A percentile compares a stretch with the other conserved stretches of the same genome.
Conservation (phyloP, 306 rosid species). For the Lathyrus sativus region DNA sequence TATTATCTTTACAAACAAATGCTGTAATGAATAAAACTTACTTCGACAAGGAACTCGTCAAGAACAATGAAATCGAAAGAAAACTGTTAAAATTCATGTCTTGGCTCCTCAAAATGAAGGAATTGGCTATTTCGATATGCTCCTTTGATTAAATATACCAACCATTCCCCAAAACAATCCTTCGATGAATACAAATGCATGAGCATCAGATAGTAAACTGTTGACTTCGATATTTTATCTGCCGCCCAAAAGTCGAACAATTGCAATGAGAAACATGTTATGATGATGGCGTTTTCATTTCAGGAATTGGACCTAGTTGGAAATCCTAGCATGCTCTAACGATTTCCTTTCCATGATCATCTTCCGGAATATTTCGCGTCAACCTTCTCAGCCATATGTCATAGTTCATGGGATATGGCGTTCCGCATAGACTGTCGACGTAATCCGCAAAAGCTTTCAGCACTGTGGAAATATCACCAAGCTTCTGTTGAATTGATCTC, state of each 20-base stretch:
- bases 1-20: constrained; percentile 58
- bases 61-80: constrained; percentile 36
- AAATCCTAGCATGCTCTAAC: constrained; percentile 59
- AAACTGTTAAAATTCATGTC: constrained; percentile 38
- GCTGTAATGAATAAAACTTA: constrained; percentile 46
- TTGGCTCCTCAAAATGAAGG: constrained; percentile 42
- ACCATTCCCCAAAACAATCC: constrained; percentile 35
- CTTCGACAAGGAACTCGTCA: constrained; percentile 42
- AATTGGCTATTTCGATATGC: constrained; percentile 37
- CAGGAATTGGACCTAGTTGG: constrained; percentile 26
- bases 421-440: constrained; percentile 96
- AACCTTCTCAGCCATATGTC: constrained; percentile 92
- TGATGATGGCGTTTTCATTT: constrained; percentile 37
- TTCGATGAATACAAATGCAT: constrained; percentile 32
- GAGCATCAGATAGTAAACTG: constrained; percentile 40
- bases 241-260: constrained; percentile 39
- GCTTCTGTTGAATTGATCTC: constrained; percentile 90
- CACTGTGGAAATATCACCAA: constrained; percentile 83
- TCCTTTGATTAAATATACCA: constrained; percentile 33
- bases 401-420: constrained; percentile 93
- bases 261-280: constrained; percentile 39
- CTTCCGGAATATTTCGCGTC: constrained; percentile 74
- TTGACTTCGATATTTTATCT: constrained; percentile 41
- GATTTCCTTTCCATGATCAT: constrained; percentile 83
- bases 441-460: constrained; percentile 95